Percentiles rank a stretch among this genome's conserved stretches.
phyloP scores from a whole-genome alignment of 768 basidiomycete genomes.

The Boletellus ananiceps region DNA sequence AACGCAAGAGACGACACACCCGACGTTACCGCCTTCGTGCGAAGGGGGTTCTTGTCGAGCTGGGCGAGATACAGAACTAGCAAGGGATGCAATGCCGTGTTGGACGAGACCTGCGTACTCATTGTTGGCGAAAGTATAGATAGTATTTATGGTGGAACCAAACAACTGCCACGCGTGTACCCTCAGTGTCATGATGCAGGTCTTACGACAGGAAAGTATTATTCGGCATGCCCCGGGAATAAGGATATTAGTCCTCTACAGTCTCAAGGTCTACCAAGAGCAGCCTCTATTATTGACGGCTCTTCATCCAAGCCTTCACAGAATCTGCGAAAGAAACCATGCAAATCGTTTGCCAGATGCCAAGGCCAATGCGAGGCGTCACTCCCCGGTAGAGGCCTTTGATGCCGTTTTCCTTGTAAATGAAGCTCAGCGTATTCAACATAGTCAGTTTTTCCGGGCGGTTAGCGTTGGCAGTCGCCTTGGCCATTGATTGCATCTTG shows the following conservation, averaged over 20 bases:
- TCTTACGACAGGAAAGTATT: background rate
- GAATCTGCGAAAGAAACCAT: conserved; percentile 99
- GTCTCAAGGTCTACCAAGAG: conserved; percentile 4
- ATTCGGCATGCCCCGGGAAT: conserved; percentile 1
- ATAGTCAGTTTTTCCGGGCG: conserved; percentile 92
- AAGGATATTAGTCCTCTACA: conserved; percentile 25
- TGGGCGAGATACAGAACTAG: conserved; percentile 68
- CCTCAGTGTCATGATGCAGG: too few species aligned
- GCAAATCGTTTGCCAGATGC: conserved; percentile 96
- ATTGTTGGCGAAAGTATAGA: conserved; percentile 23
- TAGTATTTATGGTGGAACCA: background rate
- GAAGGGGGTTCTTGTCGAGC: conserved; percentile 63
- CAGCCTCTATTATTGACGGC: conserved; percentile 20
- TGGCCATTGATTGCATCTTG: conserved; percentile 99
- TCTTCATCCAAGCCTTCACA: conserved; percentile 81
- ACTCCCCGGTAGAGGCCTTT: conserved; percentile 97
- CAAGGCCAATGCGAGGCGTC: conserved; percentile 92
- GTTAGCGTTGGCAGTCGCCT: conserved; percentile 61
- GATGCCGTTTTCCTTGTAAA: conserved; percentile 95
- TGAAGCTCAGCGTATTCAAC: conserved; percentile 84
- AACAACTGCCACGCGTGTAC: too few species aligned
- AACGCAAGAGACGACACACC: conserved; percentile 35
- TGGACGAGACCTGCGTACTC: conserved; percentile 31
- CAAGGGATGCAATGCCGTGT: conserved; percentile 38
- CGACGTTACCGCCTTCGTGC: conserved; percentile 77